phyloP scores from a whole-genome alignment of 331 rosid genomes.

The Pyrus hybrid region DNA sequence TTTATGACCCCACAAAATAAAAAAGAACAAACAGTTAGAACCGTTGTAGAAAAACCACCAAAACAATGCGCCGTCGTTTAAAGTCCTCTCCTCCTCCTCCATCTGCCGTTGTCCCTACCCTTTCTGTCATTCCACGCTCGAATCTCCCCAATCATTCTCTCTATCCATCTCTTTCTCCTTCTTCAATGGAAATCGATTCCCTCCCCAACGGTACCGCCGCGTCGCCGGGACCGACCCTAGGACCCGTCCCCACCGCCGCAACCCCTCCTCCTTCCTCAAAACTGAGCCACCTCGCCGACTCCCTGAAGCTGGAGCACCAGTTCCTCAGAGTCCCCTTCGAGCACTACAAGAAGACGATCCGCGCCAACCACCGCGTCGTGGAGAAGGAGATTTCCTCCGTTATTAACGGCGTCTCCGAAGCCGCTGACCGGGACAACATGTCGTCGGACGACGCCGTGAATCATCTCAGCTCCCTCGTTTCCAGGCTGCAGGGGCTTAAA shows the following conservation, averaged over 20 bases:
- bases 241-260: neutral
- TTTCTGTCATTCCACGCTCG: neutral
- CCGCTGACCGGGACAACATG: constrained; percentile 36
- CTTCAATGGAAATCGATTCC: constrained; percentile 34
- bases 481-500: constrained; percentile 84
- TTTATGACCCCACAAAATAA: neutral
- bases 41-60: neutral
- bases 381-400: constrained; percentile 86
- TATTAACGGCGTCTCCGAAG: constrained; percentile 51
- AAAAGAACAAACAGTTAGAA: neutral
- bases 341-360: constrained; percentile 95
- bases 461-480: constrained; percentile 84
- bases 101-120: neutral
- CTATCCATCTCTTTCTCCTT: neutral
- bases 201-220: constrained; percentile 59
- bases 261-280: constrained; percentile 42
- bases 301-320: constrained; percentile 91
- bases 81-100: neutral
- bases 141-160: neutral
- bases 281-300: constrained; percentile 48
- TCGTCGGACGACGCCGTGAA: constrained; percentile 62
- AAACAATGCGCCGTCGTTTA: neutral
- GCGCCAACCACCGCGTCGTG: constrained; percentile 70
- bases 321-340: constrained; percentile 89
- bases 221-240: constrained; percentile 1